Conservation (phyloP, 257 asterid genomes). For the Thymus mandschuricus region DNA sequence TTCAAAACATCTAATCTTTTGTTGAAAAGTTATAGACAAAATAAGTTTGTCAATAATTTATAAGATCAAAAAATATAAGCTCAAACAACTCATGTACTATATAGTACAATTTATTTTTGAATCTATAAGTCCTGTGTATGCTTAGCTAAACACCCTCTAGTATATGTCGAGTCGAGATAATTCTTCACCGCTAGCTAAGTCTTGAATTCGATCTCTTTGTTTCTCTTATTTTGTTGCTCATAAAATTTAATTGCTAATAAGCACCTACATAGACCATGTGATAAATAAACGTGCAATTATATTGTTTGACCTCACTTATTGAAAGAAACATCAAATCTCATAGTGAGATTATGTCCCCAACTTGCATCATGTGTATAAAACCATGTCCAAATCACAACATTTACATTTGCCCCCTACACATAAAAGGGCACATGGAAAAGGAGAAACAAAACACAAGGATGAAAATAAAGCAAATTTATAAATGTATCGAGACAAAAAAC, state of each 20-base stretch:
- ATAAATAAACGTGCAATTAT: background rate
- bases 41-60: too few species aligned
- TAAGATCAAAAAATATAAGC: too few species aligned
- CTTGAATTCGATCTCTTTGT: background rate
- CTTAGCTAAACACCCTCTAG: too few species aligned
- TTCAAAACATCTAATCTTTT: too few species aligned
- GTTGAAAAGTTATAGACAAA: too few species aligned
- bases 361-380: background rate
- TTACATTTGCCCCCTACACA: background rate
- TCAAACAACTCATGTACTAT: too few species aligned
- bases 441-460: too few species aligned
- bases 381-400: background rate
- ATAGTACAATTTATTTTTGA: too few species aligned
- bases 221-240: too few species aligned
- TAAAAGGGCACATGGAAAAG: background rate
- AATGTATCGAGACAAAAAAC: background rate
- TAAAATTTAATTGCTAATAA: background rate
- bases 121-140: too few species aligned
- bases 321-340: conserved; percentile 10
- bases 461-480: background rate
- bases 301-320: background rate
- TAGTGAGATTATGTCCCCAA: conserved; percentile 19
- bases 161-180: too few species aligned
- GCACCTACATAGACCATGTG: background rate
- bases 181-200: too few species aligned